These are phyloP conservation scores for Malassezia sympodialis DNA, from an alignment of 1,284 basidiomycete species.

Conservation along the genomic window DNA sequence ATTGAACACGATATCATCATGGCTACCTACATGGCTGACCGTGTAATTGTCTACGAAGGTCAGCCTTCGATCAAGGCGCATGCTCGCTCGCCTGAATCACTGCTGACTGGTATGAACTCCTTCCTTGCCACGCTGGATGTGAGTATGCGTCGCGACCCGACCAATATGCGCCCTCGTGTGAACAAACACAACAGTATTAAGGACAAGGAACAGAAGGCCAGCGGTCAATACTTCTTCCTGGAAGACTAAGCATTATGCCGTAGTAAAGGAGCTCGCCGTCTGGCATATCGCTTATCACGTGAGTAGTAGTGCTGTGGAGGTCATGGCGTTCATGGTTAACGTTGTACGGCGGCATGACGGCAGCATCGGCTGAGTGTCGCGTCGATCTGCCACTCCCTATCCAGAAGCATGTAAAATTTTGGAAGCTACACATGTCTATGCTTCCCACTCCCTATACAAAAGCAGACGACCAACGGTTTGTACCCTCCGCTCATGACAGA, in stretches of 20 bases:
- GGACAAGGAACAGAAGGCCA: slow-evolving; percentile 48
- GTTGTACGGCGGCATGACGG: neutral
- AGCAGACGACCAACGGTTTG: slow-evolving; percentile 37
- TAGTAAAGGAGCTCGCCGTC: neutral
- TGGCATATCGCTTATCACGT: neutral
- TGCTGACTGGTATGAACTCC: slow-evolving; percentile 47
- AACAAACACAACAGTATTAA: slow-evolving; percentile 48
- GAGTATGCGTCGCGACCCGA: slow-evolving; percentile 46
- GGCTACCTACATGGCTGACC: slow-evolving; percentile 45
- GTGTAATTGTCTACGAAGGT: slow-evolving; percentile 47
- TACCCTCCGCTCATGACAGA: neutral
- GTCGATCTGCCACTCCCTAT: neutral
- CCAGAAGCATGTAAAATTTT: slow-evolving; percentile 33
- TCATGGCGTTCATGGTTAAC: neutral
- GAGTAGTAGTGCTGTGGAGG: neutral
- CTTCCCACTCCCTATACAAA: slow-evolving; percentile 35
- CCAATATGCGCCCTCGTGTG: slow-evolving; percentile 44
- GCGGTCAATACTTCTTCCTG: slow-evolving; percentile 46
- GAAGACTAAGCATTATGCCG: slow-evolving; percentile 25
- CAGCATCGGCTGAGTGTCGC: neutral
- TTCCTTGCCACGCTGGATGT: slow-evolving; percentile 45
- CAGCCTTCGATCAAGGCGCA: slow-evolving; percentile 41
- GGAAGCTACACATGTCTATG: slow-evolving; percentile 31
- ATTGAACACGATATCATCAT: slow-evolving; percentile 49
- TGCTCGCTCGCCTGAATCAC: slow-evolving; percentile 38